Percentiles rank a stretch among this genome's conserved stretches.
Evolutionary conservation across 1,284 basidiomycete species (phyloP).

Genomic region (Mycena sp.): DNA sequence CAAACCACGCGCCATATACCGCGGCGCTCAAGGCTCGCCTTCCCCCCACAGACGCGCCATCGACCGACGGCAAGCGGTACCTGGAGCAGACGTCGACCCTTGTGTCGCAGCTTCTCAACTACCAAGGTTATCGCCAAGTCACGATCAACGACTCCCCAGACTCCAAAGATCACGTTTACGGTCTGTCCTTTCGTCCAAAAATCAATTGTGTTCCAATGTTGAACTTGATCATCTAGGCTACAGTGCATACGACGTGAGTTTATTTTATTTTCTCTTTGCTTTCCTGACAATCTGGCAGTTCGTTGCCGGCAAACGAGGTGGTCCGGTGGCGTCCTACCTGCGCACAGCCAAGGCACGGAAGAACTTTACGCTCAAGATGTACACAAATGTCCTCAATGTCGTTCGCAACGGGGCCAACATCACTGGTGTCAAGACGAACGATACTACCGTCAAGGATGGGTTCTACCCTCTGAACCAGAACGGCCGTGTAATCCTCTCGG

Average conservation of each 20-base stretch:
- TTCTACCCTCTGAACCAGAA: conserved; percentile 63
- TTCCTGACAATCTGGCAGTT: conserved; percentile 48
- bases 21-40: conserved; percentile 58
- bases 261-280: conserved; percentile 4
- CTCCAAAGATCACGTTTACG: conserved; percentile 66
- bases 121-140: conserved; percentile 58
- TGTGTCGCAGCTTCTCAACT: conserved; percentile 52
- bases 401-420: conserved; percentile 66
- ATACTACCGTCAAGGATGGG: conserved; percentile 61
- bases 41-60: conserved; percentile 66
- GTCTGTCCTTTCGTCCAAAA: conserved; percentile 32
- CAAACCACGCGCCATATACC: conserved; percentile 60
- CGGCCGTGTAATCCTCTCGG: conserved; percentile 68
- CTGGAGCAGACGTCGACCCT: conserved; percentile 60
- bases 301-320: conserved; percentile 64
- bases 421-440: conserved; percentile 69
- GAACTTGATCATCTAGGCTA: conserved; percentile 40
- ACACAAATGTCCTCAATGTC: conserved; percentile 61
- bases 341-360: conserved; percentile 60
- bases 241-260: conserved; percentile 59
- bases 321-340: conserved; percentile 68
- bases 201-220: neutral
- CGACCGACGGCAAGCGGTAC: conserved; percentile 69
- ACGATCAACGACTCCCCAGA: conserved; percentile 67
- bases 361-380: conserved; percentile 62